Base-by-base conservation (phyloP, 2,329 filamentous ascomycete species). In the Microdochium paspali region DNA sequence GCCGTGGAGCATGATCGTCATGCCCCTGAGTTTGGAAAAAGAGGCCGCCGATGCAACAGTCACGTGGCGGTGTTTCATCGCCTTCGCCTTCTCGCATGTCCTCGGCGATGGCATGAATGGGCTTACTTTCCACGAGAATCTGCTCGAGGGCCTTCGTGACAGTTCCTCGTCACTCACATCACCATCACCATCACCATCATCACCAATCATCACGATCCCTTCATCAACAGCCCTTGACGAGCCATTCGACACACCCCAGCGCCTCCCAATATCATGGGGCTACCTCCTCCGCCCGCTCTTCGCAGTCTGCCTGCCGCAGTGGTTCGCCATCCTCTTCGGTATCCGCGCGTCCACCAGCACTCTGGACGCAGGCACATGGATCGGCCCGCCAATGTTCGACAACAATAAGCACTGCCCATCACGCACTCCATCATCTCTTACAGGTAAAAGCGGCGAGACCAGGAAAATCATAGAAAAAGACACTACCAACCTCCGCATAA, bases 31-130 rank as follows among this genome's bases (percentile, higher is more conserved):
- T 7, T 26, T 15, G 18, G n/a, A 18, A 24, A n/a, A 44, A 28
- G 32, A 20, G n/a, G 23, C 25, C 13, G n/a, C n/a, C n/a, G n/a
- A n/a, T n/a, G n/a, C n/a, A n/a, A n/a, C n/a, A n/a, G n/a, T n/a
- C n/a, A n/a, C n/a, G n/a, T n/a, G n/a, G 7, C 46, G 46, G 12
- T 45, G 28, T 30, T 48, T 45, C 21, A 42, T 45, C 18, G 47
- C 28, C 3, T 45, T 48, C 20, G 35, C 43, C 2, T 48, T 48
- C 30, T 48, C 47, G 7, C 47, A 48, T 23, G 32, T 40, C 12
- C 47, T 48, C 2, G 47, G 47, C 24, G 47, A 48, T 18, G 44
- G 43, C 43, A 45, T 45, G n/a, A 45, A 23, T 40, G 43, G n/a
- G 21, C 40, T 44, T 24, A 35, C 43, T 10, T 48, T 40, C 31